Base-by-base conservation (phyloP, 805 yeast species). In the Barnettozyma wickerhamii region DNA sequence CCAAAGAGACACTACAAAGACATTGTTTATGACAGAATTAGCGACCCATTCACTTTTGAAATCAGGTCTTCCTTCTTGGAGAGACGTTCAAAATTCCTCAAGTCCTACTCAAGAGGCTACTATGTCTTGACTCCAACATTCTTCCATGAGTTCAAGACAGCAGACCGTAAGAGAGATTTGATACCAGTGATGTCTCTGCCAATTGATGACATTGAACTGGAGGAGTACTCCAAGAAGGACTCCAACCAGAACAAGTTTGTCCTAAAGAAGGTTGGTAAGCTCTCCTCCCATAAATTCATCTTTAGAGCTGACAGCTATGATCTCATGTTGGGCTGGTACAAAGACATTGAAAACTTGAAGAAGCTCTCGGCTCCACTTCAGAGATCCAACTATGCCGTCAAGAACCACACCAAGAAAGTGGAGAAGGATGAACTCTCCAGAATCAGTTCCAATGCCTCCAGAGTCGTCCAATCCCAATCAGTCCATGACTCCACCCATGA, bases 281-380 rank as follows among this genome's bases (percentile, higher is more conserved):
- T 87, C 47, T 82, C 80, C 47, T 86, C 88, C 32, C 97, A 90
- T 64, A 89, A 88, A 54, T 88, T 93, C 87, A 93, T 90, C n/a
- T 90, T 91, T 68, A 74, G 95, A 49, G 82, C 95, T n/a, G 93
- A 85, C 55, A 75, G 84, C 36, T 84, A 84, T 53, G 84, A 81
- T 31, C 62, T 74, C 24, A 86, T 89, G 91, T 77, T 82, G 59
- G 73, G 70, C 30, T 91, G 99, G 99, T 86, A 76, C 62, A 76
- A 76, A 49, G 95, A 85, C 56, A 70, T 91, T 50, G 79, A 81
- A 58, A 69, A 68, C 35, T 68, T 89, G 51, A 83, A 93, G 3
- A 63, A 72, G 13, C 68, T 84, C 43, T 68, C 81, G 17, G 74
- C 75, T n/a, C 55, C 61, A 15, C 24, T 51, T 3, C 42, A 43